phyloP scores from a whole-genome alignment of 176 grass and related monocot species.

The Otatea glauca region DNA sequence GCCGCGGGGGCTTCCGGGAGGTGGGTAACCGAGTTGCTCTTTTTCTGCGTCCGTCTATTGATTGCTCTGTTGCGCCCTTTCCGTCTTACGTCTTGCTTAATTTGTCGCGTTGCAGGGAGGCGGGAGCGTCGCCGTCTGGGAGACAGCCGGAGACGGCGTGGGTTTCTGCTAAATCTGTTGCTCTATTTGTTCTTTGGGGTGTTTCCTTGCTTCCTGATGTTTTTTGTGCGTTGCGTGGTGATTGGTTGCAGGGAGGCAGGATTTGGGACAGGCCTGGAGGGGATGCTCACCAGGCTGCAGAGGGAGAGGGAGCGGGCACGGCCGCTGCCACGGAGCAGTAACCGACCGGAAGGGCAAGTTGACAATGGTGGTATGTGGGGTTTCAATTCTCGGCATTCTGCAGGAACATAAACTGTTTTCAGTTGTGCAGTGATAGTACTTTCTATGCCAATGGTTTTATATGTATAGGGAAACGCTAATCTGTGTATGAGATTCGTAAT shows the following conservation, averaged over 20 bases:
- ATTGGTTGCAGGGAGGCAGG: conserved; percentile 36
- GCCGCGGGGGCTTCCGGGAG: neutral
- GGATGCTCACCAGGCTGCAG: conserved; percentile 58
- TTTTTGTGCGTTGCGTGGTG: no score
- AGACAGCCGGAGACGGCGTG: conserved; percentile 31
- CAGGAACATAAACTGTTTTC: conserved; percentile 15
- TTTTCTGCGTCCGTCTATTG: neutral
- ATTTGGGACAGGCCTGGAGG: conserved; percentile 42
- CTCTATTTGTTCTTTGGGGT: neutral
- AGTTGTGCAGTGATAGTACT: neutral
- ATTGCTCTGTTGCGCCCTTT: neutral
- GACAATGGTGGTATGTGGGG: conserved; percentile 39
- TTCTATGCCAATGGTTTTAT: neutral
- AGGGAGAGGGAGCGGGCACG: conserved; percentile 46
- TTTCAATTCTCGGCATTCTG: neutral
- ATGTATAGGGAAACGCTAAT: neutral
- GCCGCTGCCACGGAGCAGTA: neutral
- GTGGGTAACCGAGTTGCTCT: conserved; percentile 21
- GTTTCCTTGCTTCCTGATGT: neutral
- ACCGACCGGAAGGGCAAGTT: neutral
- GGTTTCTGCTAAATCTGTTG: conserved; percentile 17
- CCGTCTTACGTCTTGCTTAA: neutral
- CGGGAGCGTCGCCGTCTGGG: conserved; percentile 29
- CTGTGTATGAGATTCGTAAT: neutral
- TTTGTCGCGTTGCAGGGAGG: conserved; percentile 34